phyloP scores from a whole-genome alignment of 2,329 filamentous ascomycete genomes.

The Paecilomyces fulvus region DNA sequence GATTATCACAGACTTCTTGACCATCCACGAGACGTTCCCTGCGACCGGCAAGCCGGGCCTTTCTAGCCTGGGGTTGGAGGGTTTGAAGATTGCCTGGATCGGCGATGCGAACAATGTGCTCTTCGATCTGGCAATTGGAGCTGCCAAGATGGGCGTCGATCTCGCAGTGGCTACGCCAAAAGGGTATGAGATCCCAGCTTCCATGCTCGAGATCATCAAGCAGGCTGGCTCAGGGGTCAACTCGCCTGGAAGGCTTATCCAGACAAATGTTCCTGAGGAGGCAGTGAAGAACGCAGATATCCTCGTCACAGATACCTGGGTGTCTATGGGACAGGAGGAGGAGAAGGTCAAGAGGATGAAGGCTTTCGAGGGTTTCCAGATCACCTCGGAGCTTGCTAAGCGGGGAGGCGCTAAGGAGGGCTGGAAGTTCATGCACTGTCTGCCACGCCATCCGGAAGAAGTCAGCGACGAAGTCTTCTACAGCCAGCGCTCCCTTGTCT shows the following conservation, averaged over 20 bases:
- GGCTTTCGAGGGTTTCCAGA: conserved; percentile 83
- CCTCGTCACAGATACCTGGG: conserved; percentile 94
- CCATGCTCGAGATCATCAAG: conserved; percentile 66
- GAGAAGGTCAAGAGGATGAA: conserved; percentile 69
- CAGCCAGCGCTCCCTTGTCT: conserved; percentile 73
- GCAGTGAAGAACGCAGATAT: conserved; percentile 79
- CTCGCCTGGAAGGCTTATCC: conserved; percentile 57
- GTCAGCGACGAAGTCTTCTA: conserved; percentile 95
- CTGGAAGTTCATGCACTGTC: conserved; percentile 99
- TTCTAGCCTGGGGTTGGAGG: conserved; percentile 59
- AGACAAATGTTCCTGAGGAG: conserved; percentile 75
- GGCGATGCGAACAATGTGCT: conserved; percentile 97
- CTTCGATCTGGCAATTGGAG: conserved; percentile 83
- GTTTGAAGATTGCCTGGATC: conserved; percentile 89
- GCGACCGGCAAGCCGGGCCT: conserved; percentile 29
- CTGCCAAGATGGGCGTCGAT: conserved; percentile 77
- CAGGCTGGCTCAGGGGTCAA: conserved; percentile 50
- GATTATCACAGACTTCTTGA: conserved; percentile 88
- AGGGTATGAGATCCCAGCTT: conserved; percentile 70
- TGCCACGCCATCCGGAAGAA: conserved; percentile 86
- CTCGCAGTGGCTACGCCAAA: conserved; percentile 78
- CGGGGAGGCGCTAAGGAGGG: conserved; percentile 74
- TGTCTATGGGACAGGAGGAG: conserved; percentile 94
- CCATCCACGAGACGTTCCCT: conserved; percentile 70
- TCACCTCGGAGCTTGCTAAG: conserved; percentile 76